A percentile compares a stretch with the other conserved stretches of the same genome.
These are phyloP conservation scores for Pichia gijzeniarum DNA, from an alignment of 805 yeast species.

Conservation along the genomic window DNA sequence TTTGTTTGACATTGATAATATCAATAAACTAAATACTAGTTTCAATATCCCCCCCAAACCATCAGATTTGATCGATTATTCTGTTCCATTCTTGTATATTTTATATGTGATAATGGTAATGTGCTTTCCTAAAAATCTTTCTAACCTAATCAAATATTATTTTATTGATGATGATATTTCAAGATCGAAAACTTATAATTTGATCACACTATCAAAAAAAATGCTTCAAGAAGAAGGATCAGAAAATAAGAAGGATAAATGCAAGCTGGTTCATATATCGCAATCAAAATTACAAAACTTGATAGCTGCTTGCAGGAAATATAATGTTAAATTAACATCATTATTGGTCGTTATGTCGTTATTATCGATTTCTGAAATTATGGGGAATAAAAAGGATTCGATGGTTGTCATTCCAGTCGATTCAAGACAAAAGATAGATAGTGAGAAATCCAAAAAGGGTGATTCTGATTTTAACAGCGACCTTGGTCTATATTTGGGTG, in stretches of 20 bases:
- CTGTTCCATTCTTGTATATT: constrained; percentile 9
- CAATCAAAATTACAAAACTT: neutral
- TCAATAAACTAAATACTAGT: neutral
- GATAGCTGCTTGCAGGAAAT: constrained; percentile 6
- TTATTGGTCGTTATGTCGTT: constrained; percentile 9
- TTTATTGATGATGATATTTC: constrained; percentile 11
- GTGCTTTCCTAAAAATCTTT: constrained; percentile 6
- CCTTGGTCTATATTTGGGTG: constrained; percentile 14
- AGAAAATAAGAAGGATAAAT: neutral
- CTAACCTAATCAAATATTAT: constrained; percentile 7
- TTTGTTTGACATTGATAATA: constrained; percentile 4
- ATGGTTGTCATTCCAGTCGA: constrained; percentile 13
- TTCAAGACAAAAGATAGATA: constrained; percentile 9
- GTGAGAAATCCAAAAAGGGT: neutral
- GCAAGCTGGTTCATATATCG: constrained; percentile 8
- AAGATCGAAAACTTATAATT: constrained; percentile 7
- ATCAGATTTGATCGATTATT: constrained; percentile 12
- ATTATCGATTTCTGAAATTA: constrained; percentile 10
- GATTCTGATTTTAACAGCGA: neutral
- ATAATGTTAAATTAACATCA: constrained; percentile 14
- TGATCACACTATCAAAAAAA: constrained; percentile 3
- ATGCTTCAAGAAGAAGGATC: neutral
- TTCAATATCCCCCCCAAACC: constrained; percentile 13
- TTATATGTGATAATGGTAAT: constrained; percentile 9
- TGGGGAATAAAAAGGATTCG: constrained; percentile 11